These are phyloP conservation scores for Barbatosphaeria neglecta DNA, from an alignment of 495 filamentous ascomycete genomes.

Conservation along the genomic window DNA sequence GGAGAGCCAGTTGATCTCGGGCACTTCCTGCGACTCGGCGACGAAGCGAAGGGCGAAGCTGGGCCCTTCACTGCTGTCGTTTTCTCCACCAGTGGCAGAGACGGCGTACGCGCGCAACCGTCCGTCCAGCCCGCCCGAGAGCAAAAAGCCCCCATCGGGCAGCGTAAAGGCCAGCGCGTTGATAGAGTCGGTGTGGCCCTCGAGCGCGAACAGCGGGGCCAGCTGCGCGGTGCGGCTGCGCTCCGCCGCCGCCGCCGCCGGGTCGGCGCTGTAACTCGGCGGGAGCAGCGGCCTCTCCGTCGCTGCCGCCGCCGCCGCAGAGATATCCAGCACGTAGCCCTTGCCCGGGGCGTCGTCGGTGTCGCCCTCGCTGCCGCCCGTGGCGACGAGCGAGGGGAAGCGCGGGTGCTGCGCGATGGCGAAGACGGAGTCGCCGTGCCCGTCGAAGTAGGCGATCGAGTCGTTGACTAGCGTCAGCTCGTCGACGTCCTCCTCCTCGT, in stretches of 20 bases:
- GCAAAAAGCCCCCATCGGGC: constrained; percentile 71
- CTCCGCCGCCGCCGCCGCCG: constrained; percentile 34
- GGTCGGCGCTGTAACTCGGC: constrained; percentile 57
- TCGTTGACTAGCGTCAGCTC: constrained; percentile 81
- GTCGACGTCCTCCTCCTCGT: constrained; percentile 46
- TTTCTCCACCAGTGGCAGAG: no score
- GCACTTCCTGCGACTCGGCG: constrained; percentile 64
- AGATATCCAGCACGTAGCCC: constrained; percentile 69
- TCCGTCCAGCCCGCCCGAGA: constrained; percentile 77
- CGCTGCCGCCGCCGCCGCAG: constrained; percentile 49
- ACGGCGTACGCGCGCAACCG: constrained; percentile 59
- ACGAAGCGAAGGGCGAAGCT: constrained; percentile 56
- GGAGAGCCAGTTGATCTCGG: constrained; percentile 86
- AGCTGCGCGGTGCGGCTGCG: constrained; percentile 31
- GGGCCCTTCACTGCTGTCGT: constrained; percentile 48
- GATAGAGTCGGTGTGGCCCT: constrained; percentile 84
- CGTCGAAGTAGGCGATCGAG: constrained; percentile 82
- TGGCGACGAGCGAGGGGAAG: constrained; percentile 65
- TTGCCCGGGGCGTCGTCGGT: constrained; percentile 46
- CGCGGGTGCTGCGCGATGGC: constrained; percentile 85
- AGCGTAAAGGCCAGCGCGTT: constrained; percentile 76
- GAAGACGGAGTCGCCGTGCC: constrained; percentile 79
- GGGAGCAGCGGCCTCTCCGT: constrained; percentile 56
- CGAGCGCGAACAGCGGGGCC: constrained; percentile 52
- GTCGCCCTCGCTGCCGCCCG: constrained; percentile 76